Evolutionary conservation across 768 basidiomycete genomes (phyloP), one percentile per base, ranked within the genome.

Genomic region (Imleria badia): DNA sequence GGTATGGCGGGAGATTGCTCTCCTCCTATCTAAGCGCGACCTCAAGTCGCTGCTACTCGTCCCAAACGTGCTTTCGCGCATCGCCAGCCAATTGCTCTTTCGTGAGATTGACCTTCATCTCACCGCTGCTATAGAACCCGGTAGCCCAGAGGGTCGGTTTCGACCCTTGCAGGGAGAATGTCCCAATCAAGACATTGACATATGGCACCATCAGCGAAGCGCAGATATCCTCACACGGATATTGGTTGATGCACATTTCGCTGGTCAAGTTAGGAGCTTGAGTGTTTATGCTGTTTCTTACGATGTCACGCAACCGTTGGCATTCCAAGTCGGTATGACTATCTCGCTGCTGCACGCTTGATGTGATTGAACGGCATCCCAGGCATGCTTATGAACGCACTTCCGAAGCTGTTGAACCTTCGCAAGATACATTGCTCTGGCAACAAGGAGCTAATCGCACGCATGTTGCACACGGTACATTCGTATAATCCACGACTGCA

Each of bases 151-250:
- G 5, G 22, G 33, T 35, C 60, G 59, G 41, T 56, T 54, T 45
- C 65, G 59, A 20, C 46, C 30, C n/a, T 15, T 38, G 4, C 59
- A 48, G 50, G 59, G n/a, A 34, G 64, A 52, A 44, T 50, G 20
- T 23, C 26, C 26, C 1, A 63, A 59, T 12, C 64, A 66, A 46
- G 74, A 79, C 35, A 70, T 76, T 8, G 79, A 84, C 45, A 72
- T 71, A 15, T 75, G 79, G 60, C 81, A 84, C 65, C 47, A 66
- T 29, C 84, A 82, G 55, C 80, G 85, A 17, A 87, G 80, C 56
- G 87, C 86, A 4, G 87, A 88, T 59, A 85, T 89, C 51, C 74
- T 90, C 35, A 85, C 84, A 0, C 75, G 83, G 33, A 79, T 89
- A 52, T 82, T 88, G 44, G 75, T 81, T 14, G 85, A 89, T 61